These are phyloP conservation scores for Phytophthora rubi DNA, from an alignment of 352 stramenopile genomes.

Conservation along the genomic window DNA sequence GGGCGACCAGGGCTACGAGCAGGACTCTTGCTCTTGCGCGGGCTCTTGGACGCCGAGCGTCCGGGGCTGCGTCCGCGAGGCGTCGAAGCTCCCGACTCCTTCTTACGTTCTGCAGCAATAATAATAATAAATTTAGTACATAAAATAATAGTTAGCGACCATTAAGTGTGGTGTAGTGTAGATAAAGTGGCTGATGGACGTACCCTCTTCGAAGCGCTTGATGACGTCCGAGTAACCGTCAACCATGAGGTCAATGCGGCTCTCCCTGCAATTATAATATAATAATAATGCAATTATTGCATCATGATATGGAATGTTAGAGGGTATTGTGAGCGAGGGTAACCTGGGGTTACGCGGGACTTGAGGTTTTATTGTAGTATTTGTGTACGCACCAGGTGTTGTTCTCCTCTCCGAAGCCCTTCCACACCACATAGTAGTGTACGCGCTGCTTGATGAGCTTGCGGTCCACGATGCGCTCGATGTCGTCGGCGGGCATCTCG, in stretches of 20 bases:
- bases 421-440: slow-evolving; percentile 86
- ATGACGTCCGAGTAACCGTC: slow-evolving; percentile 80
- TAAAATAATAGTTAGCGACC: not conserved
- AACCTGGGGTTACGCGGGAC: slow-evolving; percentile 4
- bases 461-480: slow-evolving; percentile 84
- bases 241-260: slow-evolving; percentile 77
- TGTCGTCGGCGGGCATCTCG: slow-evolving; percentile 66
- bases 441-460: slow-evolving; percentile 83
- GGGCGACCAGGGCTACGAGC: slow-evolving; percentile 46
- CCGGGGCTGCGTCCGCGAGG: slow-evolving; percentile 55
- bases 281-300: slow-evolving; percentile 21
- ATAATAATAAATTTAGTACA: slow-evolving; percentile 12
- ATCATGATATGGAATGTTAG: not conserved
- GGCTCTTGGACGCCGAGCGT: slow-evolving; percentile 39
- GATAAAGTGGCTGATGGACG: slow-evolving; percentile 4
- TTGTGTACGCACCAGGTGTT: slow-evolving; percentile 63
- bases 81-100: slow-evolving; percentile 43
- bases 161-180: not conserved
- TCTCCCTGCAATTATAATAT: slow-evolving; percentile 58
- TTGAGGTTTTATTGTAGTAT: slow-evolving; percentile 20
- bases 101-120: slow-evolving; percentile 54
- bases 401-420: slow-evolving; percentile 79
- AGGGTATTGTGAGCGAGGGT: not conserved
- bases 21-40: slow-evolving; percentile 45
- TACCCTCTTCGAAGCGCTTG: slow-evolving; percentile 73